These are phyloP conservation scores for Wickerhamomyces sp. DNA, from an alignment of 1,139 yeast genomes.

Conservation along the genomic window DNA sequence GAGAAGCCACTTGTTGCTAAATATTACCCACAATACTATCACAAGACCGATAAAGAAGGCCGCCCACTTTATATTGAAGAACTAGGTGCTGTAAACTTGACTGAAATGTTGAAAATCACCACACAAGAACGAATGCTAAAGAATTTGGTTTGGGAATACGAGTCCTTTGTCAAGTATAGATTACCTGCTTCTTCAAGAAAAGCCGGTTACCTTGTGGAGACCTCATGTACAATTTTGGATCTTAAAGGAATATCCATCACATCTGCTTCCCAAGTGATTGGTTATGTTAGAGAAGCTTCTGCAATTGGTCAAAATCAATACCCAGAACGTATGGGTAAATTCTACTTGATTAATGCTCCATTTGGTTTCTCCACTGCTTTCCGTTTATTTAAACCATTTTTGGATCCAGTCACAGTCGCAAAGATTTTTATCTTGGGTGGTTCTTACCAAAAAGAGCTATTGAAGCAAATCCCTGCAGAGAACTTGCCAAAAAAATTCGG, in stretches of 20 bases:
- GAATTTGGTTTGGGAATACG: conserved; percentile 97
- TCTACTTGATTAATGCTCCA: conserved; percentile 93
- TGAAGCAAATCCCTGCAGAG: conserved; percentile 89
- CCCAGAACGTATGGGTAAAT: conserved; percentile 99
- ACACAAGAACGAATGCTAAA: conserved; percentile 94
- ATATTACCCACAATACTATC: conserved; percentile 94
- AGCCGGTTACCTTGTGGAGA: conserved; percentile 74
- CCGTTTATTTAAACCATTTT: conserved; percentile 82
- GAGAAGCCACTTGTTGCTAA: conserved; percentile 89
- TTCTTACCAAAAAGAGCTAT: conserved; percentile 71
- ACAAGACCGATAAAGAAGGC: conserved; percentile 94
- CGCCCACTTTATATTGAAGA: conserved; percentile 95
- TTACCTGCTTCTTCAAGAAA: conserved; percentile 93
- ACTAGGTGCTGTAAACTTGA: conserved; percentile 82
- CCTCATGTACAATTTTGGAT: conserved; percentile 94
- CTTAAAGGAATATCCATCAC: conserved; percentile 87
- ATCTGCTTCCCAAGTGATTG: conserved; percentile 78
- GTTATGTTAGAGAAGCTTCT: conserved; percentile 90
- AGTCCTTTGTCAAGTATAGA: conserved; percentile 76
- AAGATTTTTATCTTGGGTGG: conserved; percentile 87
- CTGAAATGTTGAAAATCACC: conserved; percentile 89
- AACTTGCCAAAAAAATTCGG: conserved; percentile 91
- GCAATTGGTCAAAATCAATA: conserved; percentile 93
- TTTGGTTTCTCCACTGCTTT: conserved; percentile 96
- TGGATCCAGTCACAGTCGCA: conserved; percentile 97